Base-by-base conservation (phyloP, 805 yeast genomes). In the Trichomonascus vanleenenianus region DNA sequence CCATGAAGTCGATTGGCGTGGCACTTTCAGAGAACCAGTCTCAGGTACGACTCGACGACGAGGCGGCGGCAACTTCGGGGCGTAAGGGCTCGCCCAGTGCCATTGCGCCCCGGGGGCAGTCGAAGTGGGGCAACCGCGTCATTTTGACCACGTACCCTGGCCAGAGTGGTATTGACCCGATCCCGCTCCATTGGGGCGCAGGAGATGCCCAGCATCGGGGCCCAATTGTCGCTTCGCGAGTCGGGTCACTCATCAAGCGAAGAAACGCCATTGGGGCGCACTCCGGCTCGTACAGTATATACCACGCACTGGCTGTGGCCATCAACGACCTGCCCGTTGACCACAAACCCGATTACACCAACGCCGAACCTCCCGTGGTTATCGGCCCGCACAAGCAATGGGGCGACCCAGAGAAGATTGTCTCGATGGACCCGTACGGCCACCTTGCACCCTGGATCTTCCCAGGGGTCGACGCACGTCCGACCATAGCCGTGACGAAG, bases 181-280 rank as follows among this genome's bases (percentile, higher is more conserved):
- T 79, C 43, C 62, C 71, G 2, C 51, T 78, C 46, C 58, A 65
- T 22, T 79, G 85, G 83, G 80, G 78, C 22, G 71, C 70, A 27
- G 50, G 67, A 1, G 74, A 74, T 40, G 69, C 79, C 9, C 47
- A 52, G 27, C 61, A 54, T 4, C 71, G 85, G 56, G 82, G 82
- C 11, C 83, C 85, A 7, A 61, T 79, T 39, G 76, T 77, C 15
- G 76, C 74, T 16, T 70, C 81, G 2, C 73, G 80, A 58, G 59
- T 63, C 47, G 69, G 67, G 30, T 65, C 70, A 34, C 78, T 83
- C 33, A 56, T 76, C 44, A 47, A 64, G 40, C 73, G 72, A 53
- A 80, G 81, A 58, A 79, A 79, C 55, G 72, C 83, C 35, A 75
- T 79, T 50, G 85, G 85, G 44, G 80, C 83, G 10, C 81, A 77